phyloP scores from a whole-genome alignment of 2,329 filamentous ascomycete species.

The Ilyonectria destructans region DNA sequence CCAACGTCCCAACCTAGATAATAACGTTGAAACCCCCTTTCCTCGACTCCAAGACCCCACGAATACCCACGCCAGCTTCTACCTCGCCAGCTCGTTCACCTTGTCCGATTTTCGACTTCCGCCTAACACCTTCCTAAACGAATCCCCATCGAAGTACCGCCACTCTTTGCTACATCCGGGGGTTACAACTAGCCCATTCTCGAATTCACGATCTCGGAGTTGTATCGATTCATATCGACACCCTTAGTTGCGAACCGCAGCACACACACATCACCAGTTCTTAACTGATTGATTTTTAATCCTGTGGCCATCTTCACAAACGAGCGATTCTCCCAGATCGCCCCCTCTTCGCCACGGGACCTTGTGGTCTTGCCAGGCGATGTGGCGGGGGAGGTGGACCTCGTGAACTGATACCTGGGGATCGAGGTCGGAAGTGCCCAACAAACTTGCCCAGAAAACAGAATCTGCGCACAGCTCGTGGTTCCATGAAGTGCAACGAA shows the following conservation, averaged over 20 bases:
- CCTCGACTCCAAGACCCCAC: slow-evolving; percentile 17
- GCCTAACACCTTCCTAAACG: neutral
- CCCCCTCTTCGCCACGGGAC: slow-evolving; percentile 39
- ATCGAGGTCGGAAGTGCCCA: slow-evolving; percentile 52
- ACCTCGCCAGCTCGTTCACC: neutral
- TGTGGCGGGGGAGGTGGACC: slow-evolving; percentile 62
- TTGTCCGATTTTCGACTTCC: neutral
- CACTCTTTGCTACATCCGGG: neutral
- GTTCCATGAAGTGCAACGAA: slow-evolving; percentile 22
- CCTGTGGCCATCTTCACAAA: slow-evolving; percentile 8
- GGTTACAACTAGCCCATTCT: slow-evolving; percentile 12
- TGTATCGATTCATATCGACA: slow-evolving; percentile 31
- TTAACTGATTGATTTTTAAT: neutral
- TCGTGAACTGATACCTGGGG: slow-evolving; percentile 56
- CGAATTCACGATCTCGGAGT: slow-evolving; percentile 32
- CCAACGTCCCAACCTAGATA: slow-evolving; percentile 11
- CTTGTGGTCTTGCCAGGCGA: slow-evolving; percentile 57
- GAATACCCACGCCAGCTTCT: slow-evolving; percentile 15
- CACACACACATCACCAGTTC: neutral
- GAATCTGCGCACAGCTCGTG: slow-evolving; percentile 7
- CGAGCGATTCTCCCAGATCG: slow-evolving; percentile 39
- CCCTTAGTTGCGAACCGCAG: slow-evolving; percentile 2
- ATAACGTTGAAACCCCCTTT: slow-evolving; percentile 27
- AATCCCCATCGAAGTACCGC: neutral
- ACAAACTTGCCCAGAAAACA: slow-evolving; percentile 24